These are phyloP conservation scores for Zymoseptoria pseudotritici DNA, from an alignment of 2,329 filamentous ascomycete species.

Conservation along the genomic window DNA sequence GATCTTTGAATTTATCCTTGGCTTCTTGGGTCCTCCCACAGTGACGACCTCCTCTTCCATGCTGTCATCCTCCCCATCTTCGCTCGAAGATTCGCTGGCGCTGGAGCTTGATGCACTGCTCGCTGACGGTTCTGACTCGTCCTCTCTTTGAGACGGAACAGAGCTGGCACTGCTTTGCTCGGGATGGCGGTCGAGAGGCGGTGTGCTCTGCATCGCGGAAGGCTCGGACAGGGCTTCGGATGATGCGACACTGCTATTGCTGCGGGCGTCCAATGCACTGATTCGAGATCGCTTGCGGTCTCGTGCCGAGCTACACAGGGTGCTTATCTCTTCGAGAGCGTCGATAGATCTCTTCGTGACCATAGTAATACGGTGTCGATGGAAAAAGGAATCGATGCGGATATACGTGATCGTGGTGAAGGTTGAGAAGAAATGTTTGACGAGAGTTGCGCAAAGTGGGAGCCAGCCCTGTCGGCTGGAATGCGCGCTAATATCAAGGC, in stretches of 20 bases:
- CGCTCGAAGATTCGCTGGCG: constrained; percentile 1
- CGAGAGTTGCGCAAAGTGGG: too few species aligned
- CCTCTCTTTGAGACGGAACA: not conserved
- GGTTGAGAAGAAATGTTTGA: not conserved
- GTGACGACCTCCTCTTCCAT: constrained; percentile 5
- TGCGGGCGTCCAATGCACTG: not conserved
- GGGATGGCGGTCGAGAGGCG: not conserved
- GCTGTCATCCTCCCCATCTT: constrained; percentile 11
- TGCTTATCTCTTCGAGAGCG: not conserved
- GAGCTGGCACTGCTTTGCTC: constrained; percentile 3
- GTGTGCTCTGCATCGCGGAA: constrained; percentile 3
- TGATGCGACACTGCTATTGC: constrained; percentile 3
- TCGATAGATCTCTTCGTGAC: not conserved
- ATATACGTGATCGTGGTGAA: not conserved
- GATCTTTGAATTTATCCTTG: constrained; percentile 10
- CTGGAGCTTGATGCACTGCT: constrained; percentile 1
- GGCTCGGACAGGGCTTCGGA: constrained; percentile 1
- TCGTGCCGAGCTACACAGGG: not conserved
- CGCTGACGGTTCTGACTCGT: not conserved
- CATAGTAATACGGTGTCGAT: not conserved
- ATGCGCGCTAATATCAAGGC: not conserved
- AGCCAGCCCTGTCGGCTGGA: too few species aligned
- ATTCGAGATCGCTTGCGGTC: constrained; percentile 4
- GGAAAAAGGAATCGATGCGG: not conserved
- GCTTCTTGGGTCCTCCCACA: constrained; percentile 13